phyloP scores from a whole-genome alignment of 1,139 yeast genomes.

The Hyphopichia buzzinii region DNA sequence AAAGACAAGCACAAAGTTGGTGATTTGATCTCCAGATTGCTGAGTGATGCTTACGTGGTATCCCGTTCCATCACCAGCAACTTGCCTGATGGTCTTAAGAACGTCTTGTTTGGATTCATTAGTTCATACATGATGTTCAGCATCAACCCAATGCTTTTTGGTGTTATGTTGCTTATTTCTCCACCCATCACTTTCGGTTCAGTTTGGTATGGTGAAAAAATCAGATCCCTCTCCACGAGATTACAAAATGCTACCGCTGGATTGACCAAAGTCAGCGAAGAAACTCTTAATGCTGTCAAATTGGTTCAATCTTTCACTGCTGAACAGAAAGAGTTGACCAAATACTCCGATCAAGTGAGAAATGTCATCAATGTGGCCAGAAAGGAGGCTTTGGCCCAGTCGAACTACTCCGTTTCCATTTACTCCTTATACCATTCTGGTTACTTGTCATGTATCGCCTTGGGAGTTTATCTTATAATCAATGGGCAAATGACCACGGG shows the following conservation, averaged over 20 bases:
- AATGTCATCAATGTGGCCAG: constrained; percentile 43
- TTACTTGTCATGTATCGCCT: constrained; percentile 44
- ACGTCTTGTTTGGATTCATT: constrained; percentile 42
- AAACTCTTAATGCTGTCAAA: constrained; percentile 44
- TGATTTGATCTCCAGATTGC: constrained; percentile 51
- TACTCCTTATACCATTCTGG: constrained; percentile 47
- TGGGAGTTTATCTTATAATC: constrained; percentile 44
- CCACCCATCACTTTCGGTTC: constrained; percentile 55
- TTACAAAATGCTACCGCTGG: constrained; percentile 50
- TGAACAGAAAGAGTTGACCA: constrained; percentile 41
- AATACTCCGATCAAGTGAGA: constrained; percentile 40
- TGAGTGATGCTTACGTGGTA: constrained; percentile 55
- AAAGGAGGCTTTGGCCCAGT: constrained; percentile 48
- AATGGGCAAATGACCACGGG: constrained; percentile 46
- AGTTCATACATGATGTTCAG: constrained; percentile 49
- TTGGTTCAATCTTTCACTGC: constrained; percentile 48
- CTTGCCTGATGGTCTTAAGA: constrained; percentile 50
- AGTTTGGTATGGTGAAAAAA: constrained; percentile 49
- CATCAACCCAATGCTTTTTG: constrained; percentile 45
- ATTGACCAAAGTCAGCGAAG: constrained; percentile 46
- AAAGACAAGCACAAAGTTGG: constrained; percentile 54
- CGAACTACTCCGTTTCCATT: constrained; percentile 46
- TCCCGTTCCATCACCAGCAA: constrained; percentile 45
- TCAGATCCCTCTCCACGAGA: constrained; percentile 41
- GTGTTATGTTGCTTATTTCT: constrained; percentile 50